Evolutionary conservation across 805 yeast genomes (phyloP).

Genomic region (Hyphopichia homilentoma): DNA sequence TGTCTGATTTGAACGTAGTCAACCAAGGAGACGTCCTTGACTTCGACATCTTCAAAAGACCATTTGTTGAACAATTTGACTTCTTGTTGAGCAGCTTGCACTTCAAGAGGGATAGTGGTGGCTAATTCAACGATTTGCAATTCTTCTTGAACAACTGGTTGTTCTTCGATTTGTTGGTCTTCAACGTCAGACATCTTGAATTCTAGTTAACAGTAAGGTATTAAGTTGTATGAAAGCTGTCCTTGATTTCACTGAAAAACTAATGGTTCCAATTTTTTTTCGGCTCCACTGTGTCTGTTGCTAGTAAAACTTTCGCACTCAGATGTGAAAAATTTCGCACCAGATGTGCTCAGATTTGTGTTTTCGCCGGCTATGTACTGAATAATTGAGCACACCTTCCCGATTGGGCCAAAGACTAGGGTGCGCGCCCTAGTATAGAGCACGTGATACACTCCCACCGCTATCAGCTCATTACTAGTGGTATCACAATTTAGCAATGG

Average conservation of each 20-base stretch:
- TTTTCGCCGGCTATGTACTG: conserved; percentile 3
- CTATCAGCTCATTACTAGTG: too few species aligned
- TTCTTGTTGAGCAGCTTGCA: conserved; percentile 93
- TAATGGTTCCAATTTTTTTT: too few species aligned
- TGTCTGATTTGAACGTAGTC: conserved; percentile 98
- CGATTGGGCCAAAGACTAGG: conserved; percentile 9
- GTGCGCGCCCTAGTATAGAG: conserved; percentile 9
- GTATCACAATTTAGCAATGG: too few species aligned
- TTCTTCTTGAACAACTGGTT: conserved; percentile 83
- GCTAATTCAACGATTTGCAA: conserved; percentile 81
- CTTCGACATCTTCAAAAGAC: conserved; percentile 97
- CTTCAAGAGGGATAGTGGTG: conserved; percentile 94
- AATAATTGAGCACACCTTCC: conserved; percentile 9
- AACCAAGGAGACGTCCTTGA: conserved; percentile 95
- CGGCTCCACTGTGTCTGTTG: conserved; percentile 2
- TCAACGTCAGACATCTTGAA: conserved; percentile 76
- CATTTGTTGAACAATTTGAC: conserved; percentile 99
- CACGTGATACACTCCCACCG: too few species aligned
- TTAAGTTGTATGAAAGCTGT: too few species aligned
- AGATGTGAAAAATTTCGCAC: too few species aligned
- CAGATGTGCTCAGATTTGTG: not conserved
- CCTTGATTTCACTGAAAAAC: too few species aligned
- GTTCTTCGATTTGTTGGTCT: conserved; percentile 54
- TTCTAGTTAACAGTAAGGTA: too few species aligned
- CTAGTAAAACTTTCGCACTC: not conserved